These are phyloP conservation scores for Gracilariopsis chorda DNA, from an alignment of 23 red algal species.

Conservation along the genomic window DNA sequence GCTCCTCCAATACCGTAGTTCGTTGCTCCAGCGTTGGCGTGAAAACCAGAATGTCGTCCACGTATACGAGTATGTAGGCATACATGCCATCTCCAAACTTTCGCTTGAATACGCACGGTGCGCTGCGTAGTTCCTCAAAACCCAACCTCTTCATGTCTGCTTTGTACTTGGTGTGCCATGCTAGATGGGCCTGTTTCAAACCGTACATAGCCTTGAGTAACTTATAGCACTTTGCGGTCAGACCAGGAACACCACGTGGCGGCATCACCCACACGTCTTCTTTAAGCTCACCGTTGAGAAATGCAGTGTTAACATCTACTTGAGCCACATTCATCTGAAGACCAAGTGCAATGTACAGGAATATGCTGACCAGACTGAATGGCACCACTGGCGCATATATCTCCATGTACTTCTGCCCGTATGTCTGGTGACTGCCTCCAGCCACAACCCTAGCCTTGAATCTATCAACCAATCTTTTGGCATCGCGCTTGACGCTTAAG, in stretches of 20 bases:
- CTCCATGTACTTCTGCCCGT: constrained; percentile 4
- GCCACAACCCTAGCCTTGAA: constrained; percentile 3
- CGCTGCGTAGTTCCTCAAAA: neutral
- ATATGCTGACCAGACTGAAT: neutral
- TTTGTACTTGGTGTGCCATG: neutral
- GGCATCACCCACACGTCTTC: neutral
- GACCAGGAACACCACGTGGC: neutral
- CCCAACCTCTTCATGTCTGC: neutral
- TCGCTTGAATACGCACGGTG: neutral
- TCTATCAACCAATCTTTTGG: neutral
- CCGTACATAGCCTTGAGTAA: neutral
- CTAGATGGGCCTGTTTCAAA: constrained; percentile 13
- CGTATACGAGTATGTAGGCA: neutral
- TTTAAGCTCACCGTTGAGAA: neutral
- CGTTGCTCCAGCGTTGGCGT: no score
- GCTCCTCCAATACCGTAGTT: no score
- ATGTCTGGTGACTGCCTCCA: neutral
- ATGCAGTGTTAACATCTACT: neutral
- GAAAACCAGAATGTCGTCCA: neutral
- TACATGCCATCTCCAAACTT: no score
- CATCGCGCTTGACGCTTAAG: neutral
- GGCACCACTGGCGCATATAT: neutral
- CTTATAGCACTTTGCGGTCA: neutral
- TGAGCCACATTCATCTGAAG: neutral
- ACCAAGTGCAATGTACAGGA: neutral